phyloP scores from a whole-genome alignment of 352 stramenopile species.

The Phytophthora melonis region DNA sequence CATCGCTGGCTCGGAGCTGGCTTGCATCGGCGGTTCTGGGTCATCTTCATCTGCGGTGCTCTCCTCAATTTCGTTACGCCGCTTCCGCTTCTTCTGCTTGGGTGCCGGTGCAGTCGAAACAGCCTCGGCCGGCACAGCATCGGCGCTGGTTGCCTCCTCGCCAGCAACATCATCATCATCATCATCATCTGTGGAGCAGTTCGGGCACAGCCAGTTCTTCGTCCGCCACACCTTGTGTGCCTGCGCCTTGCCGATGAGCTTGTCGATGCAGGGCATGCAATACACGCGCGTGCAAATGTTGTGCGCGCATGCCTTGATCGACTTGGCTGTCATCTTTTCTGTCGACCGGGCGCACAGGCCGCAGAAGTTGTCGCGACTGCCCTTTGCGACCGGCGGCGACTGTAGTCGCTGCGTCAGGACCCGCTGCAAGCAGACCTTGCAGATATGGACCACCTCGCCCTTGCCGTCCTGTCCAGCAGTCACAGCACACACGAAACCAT shows the following conservation, averaged over 20 bases:
- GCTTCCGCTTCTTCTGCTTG: conserved; percentile 64
- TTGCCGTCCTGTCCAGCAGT: conserved; percentile 52
- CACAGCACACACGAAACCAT: neutral
- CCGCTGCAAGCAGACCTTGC: conserved; percentile 72
- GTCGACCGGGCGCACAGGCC: conserved; percentile 56
- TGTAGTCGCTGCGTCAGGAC: conserved; percentile 53
- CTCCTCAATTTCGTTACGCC: conserved; percentile 38
- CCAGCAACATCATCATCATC: neutral
- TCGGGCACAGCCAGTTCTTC: conserved; percentile 73
- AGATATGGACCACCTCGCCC: conserved; percentile 59
- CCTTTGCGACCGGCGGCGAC: conserved; percentile 12
- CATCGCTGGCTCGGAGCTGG: conserved; percentile 36
- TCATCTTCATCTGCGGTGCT: conserved; percentile 33
- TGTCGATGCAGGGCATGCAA: conserved; percentile 64
- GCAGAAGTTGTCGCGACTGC: conserved; percentile 45
- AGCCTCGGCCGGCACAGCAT: neutral
- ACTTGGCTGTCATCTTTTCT: conserved; percentile 32
- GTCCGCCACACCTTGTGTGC: conserved; percentile 61
- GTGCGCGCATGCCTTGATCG: conserved; percentile 54
- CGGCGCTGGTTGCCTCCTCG: conserved; percentile 3
- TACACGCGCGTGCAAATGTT: conserved; percentile 61
- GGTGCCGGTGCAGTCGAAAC: neutral
- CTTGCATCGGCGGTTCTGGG: neutral
- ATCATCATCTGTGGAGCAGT: conserved; percentile 53
- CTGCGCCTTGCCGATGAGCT: conserved; percentile 68